phyloP scores from a whole-genome alignment of 148 eudicot species.

The Persicaria maculosa region DNA sequence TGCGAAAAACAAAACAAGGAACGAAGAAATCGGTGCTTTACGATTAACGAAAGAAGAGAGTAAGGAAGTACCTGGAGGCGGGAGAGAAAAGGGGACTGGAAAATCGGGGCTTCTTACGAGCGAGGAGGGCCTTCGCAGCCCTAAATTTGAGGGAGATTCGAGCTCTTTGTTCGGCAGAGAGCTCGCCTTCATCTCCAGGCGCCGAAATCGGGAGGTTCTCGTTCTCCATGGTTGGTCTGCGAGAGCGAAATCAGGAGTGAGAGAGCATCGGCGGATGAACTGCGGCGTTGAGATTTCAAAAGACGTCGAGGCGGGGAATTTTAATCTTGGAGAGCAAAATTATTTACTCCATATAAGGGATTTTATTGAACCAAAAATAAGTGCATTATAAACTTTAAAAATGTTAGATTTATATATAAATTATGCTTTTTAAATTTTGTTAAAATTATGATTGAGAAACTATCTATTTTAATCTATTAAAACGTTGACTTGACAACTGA shows the following conservation, averaged over 20 bases:
- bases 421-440: too few relatives aligned
- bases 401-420: too few relatives aligned
- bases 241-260: conserved; percentile 4
- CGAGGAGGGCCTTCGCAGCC: conserved; percentile 80
- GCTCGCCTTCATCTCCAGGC: conserved; percentile 11
- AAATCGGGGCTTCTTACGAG: conserved; percentile 52
- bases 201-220: conserved; percentile 9
- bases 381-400: too few relatives aligned
- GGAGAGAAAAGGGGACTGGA: conserved; percentile 16
- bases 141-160: conserved; percentile 63
- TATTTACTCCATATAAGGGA: too few relatives aligned
- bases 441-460: too few relatives aligned
- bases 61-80: background rate
- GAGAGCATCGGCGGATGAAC: background rate
- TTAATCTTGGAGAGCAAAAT: background rate
- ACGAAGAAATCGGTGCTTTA: too few relatives aligned
- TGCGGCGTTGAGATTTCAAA: background rate
- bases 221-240: background rate
- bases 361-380: too few relatives aligned
- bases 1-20: too few relatives aligned
- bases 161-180: conserved; percentile 65
- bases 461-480: too few relatives aligned
- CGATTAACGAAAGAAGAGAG: background rate
- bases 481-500: too few relatives aligned
- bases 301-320: background rate